Conservation (phyloP, 1,284 basidiomycete species). For the Cystobasidiaceae sp. region DNA sequence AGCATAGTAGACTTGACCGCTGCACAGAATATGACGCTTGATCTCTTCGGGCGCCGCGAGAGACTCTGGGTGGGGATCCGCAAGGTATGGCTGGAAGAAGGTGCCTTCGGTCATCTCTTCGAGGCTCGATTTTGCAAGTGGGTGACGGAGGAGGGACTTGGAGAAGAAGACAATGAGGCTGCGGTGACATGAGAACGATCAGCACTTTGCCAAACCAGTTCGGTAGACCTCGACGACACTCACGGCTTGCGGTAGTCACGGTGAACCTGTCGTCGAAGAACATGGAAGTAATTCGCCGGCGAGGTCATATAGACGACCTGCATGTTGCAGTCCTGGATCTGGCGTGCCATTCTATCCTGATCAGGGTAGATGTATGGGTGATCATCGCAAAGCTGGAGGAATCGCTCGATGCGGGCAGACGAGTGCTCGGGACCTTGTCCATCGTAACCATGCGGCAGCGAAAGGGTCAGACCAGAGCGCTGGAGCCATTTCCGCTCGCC, state of each 20-base stretch:
- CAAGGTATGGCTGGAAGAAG: constrained; percentile 86
- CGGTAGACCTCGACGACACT: too few species aligned
- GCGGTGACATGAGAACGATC: background rate
- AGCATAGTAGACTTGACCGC: constrained; percentile 88
- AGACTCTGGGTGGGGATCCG: constrained; percentile 67
- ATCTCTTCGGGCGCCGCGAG: constrained; percentile 79
- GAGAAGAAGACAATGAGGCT: constrained; percentile 89
- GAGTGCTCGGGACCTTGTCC: constrained; percentile 99
- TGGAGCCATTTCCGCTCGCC: constrained; percentile 99
- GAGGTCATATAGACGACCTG: constrained; percentile 90
- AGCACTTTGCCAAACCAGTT: background rate
- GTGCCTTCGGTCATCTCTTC: constrained; percentile 85
- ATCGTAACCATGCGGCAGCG: constrained; percentile 93
- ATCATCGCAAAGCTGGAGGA: constrained; percentile 96
- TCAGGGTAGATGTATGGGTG: constrained; percentile 89
- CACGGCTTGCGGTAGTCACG: constrained; percentile 86
- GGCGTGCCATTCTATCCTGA: constrained; percentile 81
- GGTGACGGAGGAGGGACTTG: constrained; percentile 89
- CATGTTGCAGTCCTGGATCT: constrained; percentile 99
- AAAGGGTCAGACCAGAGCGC: constrained; percentile 86
- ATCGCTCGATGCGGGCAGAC: constrained; percentile 89
- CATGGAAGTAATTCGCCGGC: constrained; percentile 47
- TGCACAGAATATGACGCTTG: constrained; percentile 67
- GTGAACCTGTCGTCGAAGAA: constrained; percentile 63
- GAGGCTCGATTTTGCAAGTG: constrained; percentile 77